Base-by-base conservation (phyloP, 352 stramenopile species). In the Phytopythium chamaehyphon region DNA sequence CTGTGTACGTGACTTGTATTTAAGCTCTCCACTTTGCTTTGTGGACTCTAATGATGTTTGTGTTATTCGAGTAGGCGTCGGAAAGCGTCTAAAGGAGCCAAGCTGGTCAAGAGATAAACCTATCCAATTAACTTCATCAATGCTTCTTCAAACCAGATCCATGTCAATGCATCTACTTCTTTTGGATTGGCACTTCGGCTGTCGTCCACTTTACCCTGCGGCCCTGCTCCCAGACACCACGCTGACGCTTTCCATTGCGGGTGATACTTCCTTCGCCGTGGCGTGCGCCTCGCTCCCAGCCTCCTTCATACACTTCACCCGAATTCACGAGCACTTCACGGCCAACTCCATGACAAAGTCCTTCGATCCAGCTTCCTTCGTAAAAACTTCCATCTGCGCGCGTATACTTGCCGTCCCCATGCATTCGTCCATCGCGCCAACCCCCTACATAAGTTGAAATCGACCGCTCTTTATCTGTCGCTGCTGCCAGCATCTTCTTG, bases 321-420 rank as follows among this genome's bases (percentile, higher is more conserved):
- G 54, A 71, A 11, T 42, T 42, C 23, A 73, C 46, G n/a, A 64
- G 31, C 18, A 83, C 48, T 35, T 86, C 79, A 19, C 79, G 84
- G 2, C 76, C 79, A 3, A 73, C 59, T 19, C 79, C 79, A 24
- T 90, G 71, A 12, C 57, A 56, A 28, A 88, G 60, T 2, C 79
- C 79, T 22, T 90, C 64, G 21, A 76, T 51, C 79, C 79, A 88
- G 36, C 60, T 61, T 28, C 79, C 79, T 40, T 90, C 72, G 45
- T 88, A 88, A 57, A 83, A 87, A 22, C 71, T 74, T 15, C 75
- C 74, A 40, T 85, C 77, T 2, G 52, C 54, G 12, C 70, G 69
- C 12, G 66, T 81, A 57, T 88, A 88, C 35, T 77, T 85, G 46
- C 79, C 79, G 12, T 83, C 50, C n/a, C 79, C 79, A 33, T 86